phyloP scores from a whole-genome alignment of 768 basidiomycete species.

The Tylopilus rubrobrunneus region DNA sequence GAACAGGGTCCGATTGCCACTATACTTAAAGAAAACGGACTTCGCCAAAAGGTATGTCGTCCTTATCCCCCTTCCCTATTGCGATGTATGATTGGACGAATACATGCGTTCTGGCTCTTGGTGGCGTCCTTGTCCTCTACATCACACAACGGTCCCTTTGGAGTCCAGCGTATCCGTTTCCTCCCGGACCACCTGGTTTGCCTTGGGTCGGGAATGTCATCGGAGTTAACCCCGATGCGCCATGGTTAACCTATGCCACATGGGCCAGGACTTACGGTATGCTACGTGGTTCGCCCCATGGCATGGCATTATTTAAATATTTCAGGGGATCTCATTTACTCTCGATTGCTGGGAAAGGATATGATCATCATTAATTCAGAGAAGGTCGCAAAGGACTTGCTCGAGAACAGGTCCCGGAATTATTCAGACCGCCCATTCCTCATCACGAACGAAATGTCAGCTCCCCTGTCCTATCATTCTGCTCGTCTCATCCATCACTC shows the following conservation, averaged over 20 bases:
- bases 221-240: not conserved
- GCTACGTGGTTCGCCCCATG: slow-evolving; percentile 30
- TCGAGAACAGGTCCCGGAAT: slow-evolving; percentile 39
- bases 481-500: slow-evolving; percentile 4
- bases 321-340: slow-evolving; percentile 5
- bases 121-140: not conserved
- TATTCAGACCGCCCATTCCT: slow-evolving; percentile 46
- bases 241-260: slow-evolving; percentile 9
- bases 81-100: not conserved
- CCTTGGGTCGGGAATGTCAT: slow-evolving; percentile 5
- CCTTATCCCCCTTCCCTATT: too few relatives aligned
- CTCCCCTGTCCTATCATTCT: not conserved
- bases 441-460: slow-evolving; percentile 13
- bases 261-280: slow-evolving; percentile 10
- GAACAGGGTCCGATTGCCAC: slow-evolving; percentile 87
- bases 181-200: slow-evolving; percentile 10
- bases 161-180: not conserved
- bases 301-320: too few relatives aligned
- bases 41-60: too few relatives aligned
- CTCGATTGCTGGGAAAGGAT: slow-evolving; percentile 40
- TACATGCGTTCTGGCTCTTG: not conserved
- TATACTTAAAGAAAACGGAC: slow-evolving; percentile 31
- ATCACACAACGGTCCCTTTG: not conserved
- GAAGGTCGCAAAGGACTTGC: slow-evolving; percentile 6
- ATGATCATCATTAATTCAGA: slow-evolving; percentile 35